Percentiles rank a stretch among this genome's conserved stretches.
These are phyloP conservation scores for Entelexis sorbosivorans DNA, from an alignment of 1,139 yeast genomes.

Conservation along the genomic window DNA sequence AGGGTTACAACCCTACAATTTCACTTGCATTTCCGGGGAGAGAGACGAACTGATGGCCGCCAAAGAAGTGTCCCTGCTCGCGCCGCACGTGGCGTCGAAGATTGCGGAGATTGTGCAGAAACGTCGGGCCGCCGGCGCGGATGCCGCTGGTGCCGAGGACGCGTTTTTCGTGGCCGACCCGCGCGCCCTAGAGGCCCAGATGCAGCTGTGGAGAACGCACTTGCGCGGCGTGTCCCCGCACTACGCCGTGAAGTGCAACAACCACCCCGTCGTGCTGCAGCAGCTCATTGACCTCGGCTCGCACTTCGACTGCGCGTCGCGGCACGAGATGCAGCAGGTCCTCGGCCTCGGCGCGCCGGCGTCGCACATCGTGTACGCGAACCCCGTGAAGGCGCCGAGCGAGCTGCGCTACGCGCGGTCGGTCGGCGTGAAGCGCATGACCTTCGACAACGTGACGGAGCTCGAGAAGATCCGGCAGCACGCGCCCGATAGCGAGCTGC, in stretches of 20 bases:
- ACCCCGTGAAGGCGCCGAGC: conserved; percentile 83
- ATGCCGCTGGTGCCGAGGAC: conserved; percentile 38
- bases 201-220: conserved; percentile 46
- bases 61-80: not conserved
- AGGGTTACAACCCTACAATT: not conserved
- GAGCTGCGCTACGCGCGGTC: conserved; percentile 60
- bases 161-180: conserved; percentile 85
- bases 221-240: conserved; percentile 72
- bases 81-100: not conserved
- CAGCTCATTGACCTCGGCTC: conserved; percentile 52
- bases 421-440: conserved; percentile 54
- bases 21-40: not conserved
- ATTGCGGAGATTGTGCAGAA: conserved; percentile 1
- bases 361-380: conserved; percentile 71
- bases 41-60: not conserved
- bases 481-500: conserved; percentile 59
- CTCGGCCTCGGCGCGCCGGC: conserved; percentile 41
- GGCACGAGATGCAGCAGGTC: conserved; percentile 64
- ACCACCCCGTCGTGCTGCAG: conserved; percentile 49
- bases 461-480: conserved; percentile 55
- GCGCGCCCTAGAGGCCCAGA: conserved; percentile 55
- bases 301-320: conserved; percentile 91
- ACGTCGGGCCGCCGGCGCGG: conserved; percentile 30
- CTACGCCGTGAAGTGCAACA: conserved; percentile 93
- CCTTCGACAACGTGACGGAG: conserved; percentile 85